These are phyloP conservation scores for Hypoxylon sp. DNA, from an alignment of 2,329 filamentous ascomycete genomes.

Conservation along the genomic window DNA sequence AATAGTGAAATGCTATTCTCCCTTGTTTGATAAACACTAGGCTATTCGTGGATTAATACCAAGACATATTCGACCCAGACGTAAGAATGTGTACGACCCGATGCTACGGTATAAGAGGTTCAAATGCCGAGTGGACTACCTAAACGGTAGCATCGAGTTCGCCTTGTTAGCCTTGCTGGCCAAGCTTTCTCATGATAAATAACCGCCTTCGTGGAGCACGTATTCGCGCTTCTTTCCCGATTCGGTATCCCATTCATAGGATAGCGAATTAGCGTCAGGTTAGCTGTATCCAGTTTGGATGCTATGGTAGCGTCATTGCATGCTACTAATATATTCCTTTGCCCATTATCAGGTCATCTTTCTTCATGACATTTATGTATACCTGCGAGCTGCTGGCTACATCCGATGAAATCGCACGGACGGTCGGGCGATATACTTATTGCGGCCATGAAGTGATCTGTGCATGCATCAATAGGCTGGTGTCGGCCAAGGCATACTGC, in stretches of 20 bases:
- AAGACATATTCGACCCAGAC: slow-evolving; percentile 8
- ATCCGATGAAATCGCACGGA: slow-evolving; percentile 9
- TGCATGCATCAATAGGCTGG: slow-evolving; percentile 6
- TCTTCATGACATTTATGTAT: slow-evolving; percentile 19
- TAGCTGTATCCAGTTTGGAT: slow-evolving; percentile 28
- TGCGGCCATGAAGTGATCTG: slow-evolving; percentile 22
- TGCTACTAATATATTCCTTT: slow-evolving; percentile 19
- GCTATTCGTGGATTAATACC: slow-evolving; percentile 22
- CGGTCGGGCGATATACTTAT: slow-evolving; percentile 19
- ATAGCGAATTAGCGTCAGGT: slow-evolving; percentile 5
- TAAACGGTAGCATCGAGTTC: slow-evolving; percentile 12
- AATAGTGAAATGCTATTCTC: slow-evolving; percentile 9
- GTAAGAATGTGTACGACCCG: slow-evolving; percentile 16
- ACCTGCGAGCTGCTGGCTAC: slow-evolving; percentile 11
- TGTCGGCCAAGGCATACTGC: slow-evolving; percentile 25
- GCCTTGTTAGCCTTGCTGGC: slow-evolving; percentile 6
- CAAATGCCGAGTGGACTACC: slow-evolving; percentile 10
- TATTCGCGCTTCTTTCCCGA: slow-evolving; percentile 15
- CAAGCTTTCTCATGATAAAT: slow-evolving; percentile 28
- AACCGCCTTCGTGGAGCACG: slow-evolving; percentile 3
- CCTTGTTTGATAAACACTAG: slow-evolving; percentile 13
- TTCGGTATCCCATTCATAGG: slow-evolving; percentile 13
- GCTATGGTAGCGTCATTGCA: slow-evolving; percentile 21
- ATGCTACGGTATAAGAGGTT: slow-evolving; percentile 18
- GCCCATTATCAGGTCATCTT: slow-evolving; percentile 2